Percentiles rank a stretch among this genome's conserved stretches.
These are phyloP conservation scores for Smittium culicis DNA, from an alignment of 371 early-diverging fungal genomes.

Conservation along the genomic window DNA sequence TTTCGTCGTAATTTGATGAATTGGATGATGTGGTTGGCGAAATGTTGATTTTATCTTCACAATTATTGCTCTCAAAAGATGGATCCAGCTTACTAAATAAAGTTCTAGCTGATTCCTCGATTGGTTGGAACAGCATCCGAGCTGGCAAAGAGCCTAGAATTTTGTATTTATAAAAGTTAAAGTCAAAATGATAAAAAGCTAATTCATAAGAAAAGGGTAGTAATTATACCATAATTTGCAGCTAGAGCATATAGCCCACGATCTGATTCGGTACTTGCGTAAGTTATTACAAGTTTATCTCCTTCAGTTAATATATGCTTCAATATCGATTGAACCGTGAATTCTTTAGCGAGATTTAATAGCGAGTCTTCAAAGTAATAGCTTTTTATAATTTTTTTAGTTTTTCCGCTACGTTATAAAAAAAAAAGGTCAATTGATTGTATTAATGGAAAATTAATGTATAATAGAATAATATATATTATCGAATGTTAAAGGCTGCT, in stretches of 20 bases:
- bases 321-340: constrained; percentile 71
- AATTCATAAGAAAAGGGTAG: neutral
- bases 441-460: no score
- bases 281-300: constrained; percentile 74
- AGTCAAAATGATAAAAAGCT: neutral
- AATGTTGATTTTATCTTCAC: neutral
- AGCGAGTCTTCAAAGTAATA: constrained; percentile 13
- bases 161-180: constrained; percentile 23
- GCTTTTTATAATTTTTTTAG: neutral
- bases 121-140: constrained; percentile 78
- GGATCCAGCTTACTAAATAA: constrained; percentile 47
- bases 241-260: constrained; percentile 79
- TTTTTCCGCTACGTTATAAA: neutral
- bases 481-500: neutral
- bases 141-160: constrained; percentile 58
- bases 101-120: constrained; percentile 79
- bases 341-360: constrained; percentile 44
- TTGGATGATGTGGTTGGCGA: neutral
- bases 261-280: constrained; percentile 37
- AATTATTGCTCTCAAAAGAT: neutral
- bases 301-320: constrained; percentile 91
- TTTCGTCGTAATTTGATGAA: neutral
- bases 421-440: no score
- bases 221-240: constrained; percentile 52
- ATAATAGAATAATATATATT: no score